Conservation (phyloP, 129 eudicot species). For the Calendula officinalis region DNA sequence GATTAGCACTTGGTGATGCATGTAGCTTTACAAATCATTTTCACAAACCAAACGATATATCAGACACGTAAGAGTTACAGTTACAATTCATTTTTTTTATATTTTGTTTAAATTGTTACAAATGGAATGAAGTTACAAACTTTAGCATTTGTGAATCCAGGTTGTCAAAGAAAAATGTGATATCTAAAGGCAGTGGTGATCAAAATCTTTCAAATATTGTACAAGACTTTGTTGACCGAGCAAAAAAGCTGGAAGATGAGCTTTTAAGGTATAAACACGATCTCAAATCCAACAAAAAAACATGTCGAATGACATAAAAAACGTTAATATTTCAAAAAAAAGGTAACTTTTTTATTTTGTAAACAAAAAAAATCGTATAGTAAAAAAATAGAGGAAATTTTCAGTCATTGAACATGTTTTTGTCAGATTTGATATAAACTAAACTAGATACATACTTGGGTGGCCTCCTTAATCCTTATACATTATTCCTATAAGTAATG, state of each 20-base stretch:
- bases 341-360: too few species aligned
- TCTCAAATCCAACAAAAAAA: not conserved
- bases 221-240: slow-evolving; percentile 40
- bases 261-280: slow-evolving; percentile 46
- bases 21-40: slow-evolving; percentile 44
- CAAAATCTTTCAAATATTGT: slow-evolving; percentile 36
- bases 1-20: slow-evolving; percentile 68
- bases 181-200: slow-evolving; percentile 37
- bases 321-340: too few species aligned
- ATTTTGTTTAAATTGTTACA: not conserved
- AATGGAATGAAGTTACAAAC: not conserved
- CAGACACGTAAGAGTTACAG: slow-evolving; percentile 45
- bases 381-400: too few species aligned
- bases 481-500: not conserved
- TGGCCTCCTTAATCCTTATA: too few species aligned
- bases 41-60: slow-evolving; percentile 19
- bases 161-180: slow-evolving; percentile 35
- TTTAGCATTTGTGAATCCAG: slow-evolving; percentile 31
- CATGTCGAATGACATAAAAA: too few species aligned
- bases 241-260: slow-evolving; percentile 49
- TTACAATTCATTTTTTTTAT: not conserved
- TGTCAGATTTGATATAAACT: too few species aligned
- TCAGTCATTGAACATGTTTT: too few species aligned
- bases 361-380: too few species aligned
- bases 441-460: too few species aligned